These are phyloP conservation scores for Nannochloris sp. DNA, from an alignment of 139 green algal genomes.

Conservation along the genomic window DNA sequence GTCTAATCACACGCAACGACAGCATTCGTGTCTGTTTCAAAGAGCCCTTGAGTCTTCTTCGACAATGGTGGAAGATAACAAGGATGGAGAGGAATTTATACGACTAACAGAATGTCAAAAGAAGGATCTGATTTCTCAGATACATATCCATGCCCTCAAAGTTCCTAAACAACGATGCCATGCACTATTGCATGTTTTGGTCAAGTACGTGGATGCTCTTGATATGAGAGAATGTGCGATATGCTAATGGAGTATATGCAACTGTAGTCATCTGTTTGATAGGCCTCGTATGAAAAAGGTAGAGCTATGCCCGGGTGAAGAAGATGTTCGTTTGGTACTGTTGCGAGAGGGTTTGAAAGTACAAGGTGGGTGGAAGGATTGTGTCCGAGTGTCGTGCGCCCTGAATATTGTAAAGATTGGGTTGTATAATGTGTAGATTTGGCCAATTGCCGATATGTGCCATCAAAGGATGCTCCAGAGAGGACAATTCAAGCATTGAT, in stretches of 20 bases:
- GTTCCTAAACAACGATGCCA: background rate
- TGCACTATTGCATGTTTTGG: background rate
- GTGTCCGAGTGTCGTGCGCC: too few relatives aligned
- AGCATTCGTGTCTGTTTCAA: too few relatives aligned
- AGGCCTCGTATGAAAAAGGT: background rate
- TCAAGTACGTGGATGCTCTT: background rate
- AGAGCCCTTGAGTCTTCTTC: too few relatives aligned
- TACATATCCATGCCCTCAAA: background rate
- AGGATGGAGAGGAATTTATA: background rate
- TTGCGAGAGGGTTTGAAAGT: slow-evolving; percentile 1
- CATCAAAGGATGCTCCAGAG: too few relatives aligned
- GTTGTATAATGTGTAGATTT: too few relatives aligned
- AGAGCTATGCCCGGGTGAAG: background rate
- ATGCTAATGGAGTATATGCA: background rate
- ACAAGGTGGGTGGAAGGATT: background rate
- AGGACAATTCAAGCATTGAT: too few relatives aligned
- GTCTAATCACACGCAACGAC: too few relatives aligned
- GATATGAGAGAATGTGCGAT: too few relatives aligned
- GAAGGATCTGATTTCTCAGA: background rate
- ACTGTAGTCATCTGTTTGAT: background rate
- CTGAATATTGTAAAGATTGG: too few relatives aligned
- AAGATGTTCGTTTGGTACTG: background rate
- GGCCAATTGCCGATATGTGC: too few relatives aligned
- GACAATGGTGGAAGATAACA: too few relatives aligned
- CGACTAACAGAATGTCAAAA: background rate